Percentiles rank a stretch among this genome's conserved stretches.
These are phyloP conservation scores for Calonectria pseudoreteaudii DNA, from an alignment of 2,329 filamentous ascomycete genomes.

Conservation along the genomic window DNA sequence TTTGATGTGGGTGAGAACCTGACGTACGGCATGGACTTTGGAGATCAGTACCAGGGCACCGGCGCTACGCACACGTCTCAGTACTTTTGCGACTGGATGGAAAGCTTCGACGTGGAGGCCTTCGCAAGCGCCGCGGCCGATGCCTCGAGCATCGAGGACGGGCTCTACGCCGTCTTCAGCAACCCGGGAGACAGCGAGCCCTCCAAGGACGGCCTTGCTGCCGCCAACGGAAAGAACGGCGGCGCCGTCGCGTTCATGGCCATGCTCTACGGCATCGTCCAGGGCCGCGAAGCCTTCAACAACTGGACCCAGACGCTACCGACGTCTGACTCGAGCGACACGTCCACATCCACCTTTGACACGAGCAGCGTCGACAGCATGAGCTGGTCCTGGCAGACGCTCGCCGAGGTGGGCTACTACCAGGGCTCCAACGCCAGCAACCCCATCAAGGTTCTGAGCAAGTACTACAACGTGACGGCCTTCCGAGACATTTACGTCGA, in stretches of 20 bases:
- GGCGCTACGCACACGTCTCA: constrained; percentile 11
- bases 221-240: constrained; percentile 10
- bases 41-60: constrained; percentile 9
- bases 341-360: not conserved
- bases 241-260: constrained; percentile 21
- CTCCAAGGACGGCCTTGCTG: constrained; percentile 18
- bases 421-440: constrained; percentile 29
- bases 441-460: constrained; percentile 13
- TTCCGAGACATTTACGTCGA: constrained; percentile 16
- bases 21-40: constrained; percentile 24
- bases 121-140: not conserved
- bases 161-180: not conserved
- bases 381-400: constrained; percentile 32
- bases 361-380: constrained; percentile 10
- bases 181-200: constrained; percentile 1
- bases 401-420: constrained; percentile 27
- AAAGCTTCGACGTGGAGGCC: constrained; percentile 11
- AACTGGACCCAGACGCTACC: not conserved
- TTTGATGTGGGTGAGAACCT: constrained; percentile 17
- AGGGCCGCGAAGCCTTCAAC: not conserved
- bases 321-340: not conserved
- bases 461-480: constrained; percentile 21
- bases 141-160: not conserved
- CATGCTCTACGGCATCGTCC: constrained; percentile 19
- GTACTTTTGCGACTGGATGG: constrained; percentile 21